Base-by-base conservation (phyloP, 176 grass and related monocot genomes). In the Musa beccarii region DNA sequence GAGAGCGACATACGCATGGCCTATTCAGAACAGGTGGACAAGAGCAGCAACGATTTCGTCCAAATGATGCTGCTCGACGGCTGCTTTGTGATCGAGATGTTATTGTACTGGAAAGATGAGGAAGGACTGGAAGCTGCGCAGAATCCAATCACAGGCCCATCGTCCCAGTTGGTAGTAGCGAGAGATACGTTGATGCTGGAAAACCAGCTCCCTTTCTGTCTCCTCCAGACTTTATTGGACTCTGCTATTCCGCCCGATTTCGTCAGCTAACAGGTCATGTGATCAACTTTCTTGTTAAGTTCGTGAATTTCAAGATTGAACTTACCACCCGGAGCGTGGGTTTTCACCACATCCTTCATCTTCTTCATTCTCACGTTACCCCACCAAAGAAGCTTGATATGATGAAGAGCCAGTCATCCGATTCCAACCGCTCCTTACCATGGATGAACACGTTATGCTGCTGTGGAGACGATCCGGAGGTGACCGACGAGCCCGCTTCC, bases 131-230 rank as follows among this genome's bases (percentile, higher is more conserved):
- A 26, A 26, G 25, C 25, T 26, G 25, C 25, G 25, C 25, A 26
- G 25, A 26, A 26, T 26, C 25, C 25, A 26, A 26, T 26, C 25
- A 26, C 25, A 26, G 1, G 25, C 25, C 25, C 25, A 26, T 26
- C 25, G 25, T 26, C 25, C 25, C 25, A 1, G 1, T 1, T 26
- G 25, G 25, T 26, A 19, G 63, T 63, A 76, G 14, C 73, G 17
- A 11, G 59, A 9, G 89, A 91, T 50, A 52, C 87, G 22, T 65
- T 87, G 29, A 54, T 87, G 59, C 68, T 91, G 5, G 21, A 90
- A 52, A 90, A 87, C 25, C 88, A 90, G 78, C 83, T 90, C 21
- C 88, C 84, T 0, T 81, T 86, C 51, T 85, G 65, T 24, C 23
- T 91, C 0, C 4, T 91, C 1, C 20, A n/a, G 2, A 22, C 51